Percentiles rank a stretch among this genome's conserved stretches.
phyloP scores from a whole-genome alignment of 2,329 filamentous ascomycete genomes.

The Talaromyces sp. region DNA sequence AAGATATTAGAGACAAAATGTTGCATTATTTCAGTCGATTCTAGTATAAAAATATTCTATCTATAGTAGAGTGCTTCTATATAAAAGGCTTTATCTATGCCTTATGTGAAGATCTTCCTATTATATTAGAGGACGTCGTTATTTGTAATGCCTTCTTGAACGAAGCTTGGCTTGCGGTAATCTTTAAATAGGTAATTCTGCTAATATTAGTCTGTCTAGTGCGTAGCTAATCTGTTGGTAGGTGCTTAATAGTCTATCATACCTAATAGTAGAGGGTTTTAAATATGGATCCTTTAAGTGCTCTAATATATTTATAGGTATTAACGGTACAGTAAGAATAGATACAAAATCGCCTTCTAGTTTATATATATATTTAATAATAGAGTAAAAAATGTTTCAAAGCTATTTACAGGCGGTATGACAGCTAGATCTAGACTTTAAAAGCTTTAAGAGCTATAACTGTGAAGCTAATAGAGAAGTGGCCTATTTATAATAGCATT shows the following conservation, averaged over 20 bases:
- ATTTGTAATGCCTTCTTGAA: constrained; percentile 10
- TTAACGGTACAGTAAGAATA: constrained; percentile 22
- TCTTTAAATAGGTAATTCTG: constrained; percentile 6
- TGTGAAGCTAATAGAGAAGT: constrained; percentile 31
- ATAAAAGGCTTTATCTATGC: constrained; percentile 8
- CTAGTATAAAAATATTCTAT: constrained; percentile 8
- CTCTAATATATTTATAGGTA: constrained; percentile 22
- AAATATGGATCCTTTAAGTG: constrained; percentile 20
- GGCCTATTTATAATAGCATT: constrained; percentile 26
- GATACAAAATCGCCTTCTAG: constrained; percentile 11
- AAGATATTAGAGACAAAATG: constrained; percentile 9
- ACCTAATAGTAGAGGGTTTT: constrained; percentile 14
- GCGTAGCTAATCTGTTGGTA: background rate
- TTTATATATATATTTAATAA: constrained; percentile 8
- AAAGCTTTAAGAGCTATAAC: constrained; percentile 20
- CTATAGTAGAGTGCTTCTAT: constrained; percentile 10
- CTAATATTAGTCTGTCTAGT: background rate
- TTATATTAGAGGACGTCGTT: constrained; percentile 12
- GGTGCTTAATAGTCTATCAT: constrained; percentile 18
- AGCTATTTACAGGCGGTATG: constrained; percentile 9
- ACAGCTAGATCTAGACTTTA: constrained; percentile 13
- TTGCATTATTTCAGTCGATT: constrained; percentile 7
- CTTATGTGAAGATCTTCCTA: constrained; percentile 11
- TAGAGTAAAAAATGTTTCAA: constrained; percentile 14
- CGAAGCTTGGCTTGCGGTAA: constrained; percentile 13